These are phyloP conservation scores for Lyophyllum shimeji DNA, from an alignment of 768 basidiomycete genomes.

Conservation along the genomic window DNA sequence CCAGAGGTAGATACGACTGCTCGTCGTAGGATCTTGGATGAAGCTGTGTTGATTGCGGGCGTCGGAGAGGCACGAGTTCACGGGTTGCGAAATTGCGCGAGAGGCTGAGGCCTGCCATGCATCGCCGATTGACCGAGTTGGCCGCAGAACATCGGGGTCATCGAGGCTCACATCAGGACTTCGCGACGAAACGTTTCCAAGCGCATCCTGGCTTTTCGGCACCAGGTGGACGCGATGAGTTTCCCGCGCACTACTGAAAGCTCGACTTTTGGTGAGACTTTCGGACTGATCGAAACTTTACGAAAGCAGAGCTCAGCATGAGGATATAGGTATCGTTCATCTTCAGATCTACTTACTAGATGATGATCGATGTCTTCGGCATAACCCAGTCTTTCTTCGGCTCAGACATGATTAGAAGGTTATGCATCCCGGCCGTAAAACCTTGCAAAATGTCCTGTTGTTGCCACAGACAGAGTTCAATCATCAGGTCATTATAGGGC, in stretches of 20 bases:
- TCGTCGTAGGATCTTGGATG: conserved; percentile 63
- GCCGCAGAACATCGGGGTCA: conserved; percentile 36
- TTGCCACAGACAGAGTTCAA: conserved; percentile 1
- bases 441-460: conserved; percentile 44
- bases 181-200: conserved; percentile 45
- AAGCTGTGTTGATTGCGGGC: conserved; percentile 36
- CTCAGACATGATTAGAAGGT: conserved; percentile 64
- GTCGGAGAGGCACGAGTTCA: conserved; percentile 46
- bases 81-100: conserved; percentile 37
- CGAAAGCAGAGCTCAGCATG: neutral
- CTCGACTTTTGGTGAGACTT: conserved; percentile 60
- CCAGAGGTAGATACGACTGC: conserved; percentile 55
- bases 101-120: conserved; percentile 41
- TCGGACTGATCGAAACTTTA: conserved; percentile 61
- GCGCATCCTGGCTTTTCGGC: conserved; percentile 55
- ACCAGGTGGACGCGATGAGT: conserved; percentile 64
- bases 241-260: conserved; percentile 45
- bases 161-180: conserved; percentile 34
- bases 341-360: conserved; percentile 46
- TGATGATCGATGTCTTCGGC: conserved; percentile 54
- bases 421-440: conserved; percentile 56
- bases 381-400: conserved; percentile 60
- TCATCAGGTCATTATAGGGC: neutral
- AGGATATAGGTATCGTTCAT: neutral
- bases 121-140: conserved; percentile 49